Evolutionary conservation across 352 stramenopile species (phyloP), one percentile per base, ranked within the genome.

Genomic region (Globisporangium solare): DNA sequence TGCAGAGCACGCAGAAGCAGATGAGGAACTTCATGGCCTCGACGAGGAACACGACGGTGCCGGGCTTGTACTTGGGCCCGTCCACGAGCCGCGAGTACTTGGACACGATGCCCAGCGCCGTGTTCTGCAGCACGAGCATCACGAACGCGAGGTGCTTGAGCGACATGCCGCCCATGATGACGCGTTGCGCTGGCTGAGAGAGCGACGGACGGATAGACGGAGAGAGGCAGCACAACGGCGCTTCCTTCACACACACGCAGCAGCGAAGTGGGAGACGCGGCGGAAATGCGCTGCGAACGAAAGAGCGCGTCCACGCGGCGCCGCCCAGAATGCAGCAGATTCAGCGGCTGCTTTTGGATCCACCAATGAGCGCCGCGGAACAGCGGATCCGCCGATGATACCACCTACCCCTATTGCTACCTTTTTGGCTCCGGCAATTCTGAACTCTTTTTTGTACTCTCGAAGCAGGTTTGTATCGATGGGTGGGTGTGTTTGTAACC

Each of bases 101-200:
- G 67, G 85, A 92, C 50, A 91, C 76, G 61, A 94, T 92, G 50
- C 82, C 81, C 31, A 94, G 74, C 54, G 83, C 82, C 60, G 85
- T 92, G 69, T 92, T 94, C 59, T 94, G 85, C 60, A 92, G 49
- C 63, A 92, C 83, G 49, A 94, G 85, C 83, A 94, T 87, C 45
- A 89, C 62, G 54, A 94, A 89, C 68, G 76, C 88, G 46, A 89
- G 42, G 58, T 92, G 80, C 70, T 94, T 91, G 49, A 92, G 70
- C 41, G 54, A 66, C 41, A 54, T 68, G 24, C 24, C 24, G 52
- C 53, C 37, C 69, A 77, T 77, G 59, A 47, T 61, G 37, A 17
- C 10, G 37, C 11, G 37, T 40, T 7, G 35, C 7, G 7, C 7
- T 40, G 35, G 13, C 7, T 40, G 35, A 40, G 35, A 13, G 35